Evolutionary conservation across 345 rosid genomes (phyloP), one percentile per base, ranked within the genome.

Genomic region (Melaleuca quinquenervia): DNA sequence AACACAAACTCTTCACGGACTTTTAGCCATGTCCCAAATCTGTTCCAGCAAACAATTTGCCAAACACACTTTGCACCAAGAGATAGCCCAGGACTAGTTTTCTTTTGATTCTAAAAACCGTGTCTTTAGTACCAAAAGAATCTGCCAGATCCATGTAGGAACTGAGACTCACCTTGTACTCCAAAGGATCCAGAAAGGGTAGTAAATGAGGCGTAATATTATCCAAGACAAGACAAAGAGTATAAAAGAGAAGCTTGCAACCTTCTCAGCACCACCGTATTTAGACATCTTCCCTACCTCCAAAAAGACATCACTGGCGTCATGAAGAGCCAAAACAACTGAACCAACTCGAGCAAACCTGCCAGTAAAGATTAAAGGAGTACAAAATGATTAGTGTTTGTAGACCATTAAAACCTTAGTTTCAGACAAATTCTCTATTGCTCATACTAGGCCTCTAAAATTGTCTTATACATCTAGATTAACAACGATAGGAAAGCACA

Each of bases 201-300:
- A 98, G 90, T 94, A 96, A 84, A 95, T 90, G 87, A 98, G 98
- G 85, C 99, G 99, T 85, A 98, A 91, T 85, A 94, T 32, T 84
- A 95, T 90, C 98, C 98, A 98, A 11, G 99, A 96, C 86, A 96
- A 87, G 58, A 94, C 97, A 87, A 98, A 98, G 83, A 93, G 91
- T 89, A 94, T 45, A 90, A 98, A 96, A 45, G 98, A 91, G 86
- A 92, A 85, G 88, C 95, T 91, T 14, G 99, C 99, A 3, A 94
- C 80, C n/a, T 87, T 90, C 88, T 98, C 99, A 60, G 97, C 96
- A 14, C 98, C 96, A 36, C 94, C 88, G 49, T 98, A 98, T 86
- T 95, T 96, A 26, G 96, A 92, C 98, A 98, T 96, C 91, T 98
- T 98, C 87, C 98, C 99, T 48, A 95, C 87, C 92, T 98, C 99